Percentiles rank a stretch among this genome's conserved stretches.
These are phyloP conservation scores for Puccinia coronata DNA, from an alignment of 1,284 basidiomycete genomes.

Conservation along the genomic window DNA sequence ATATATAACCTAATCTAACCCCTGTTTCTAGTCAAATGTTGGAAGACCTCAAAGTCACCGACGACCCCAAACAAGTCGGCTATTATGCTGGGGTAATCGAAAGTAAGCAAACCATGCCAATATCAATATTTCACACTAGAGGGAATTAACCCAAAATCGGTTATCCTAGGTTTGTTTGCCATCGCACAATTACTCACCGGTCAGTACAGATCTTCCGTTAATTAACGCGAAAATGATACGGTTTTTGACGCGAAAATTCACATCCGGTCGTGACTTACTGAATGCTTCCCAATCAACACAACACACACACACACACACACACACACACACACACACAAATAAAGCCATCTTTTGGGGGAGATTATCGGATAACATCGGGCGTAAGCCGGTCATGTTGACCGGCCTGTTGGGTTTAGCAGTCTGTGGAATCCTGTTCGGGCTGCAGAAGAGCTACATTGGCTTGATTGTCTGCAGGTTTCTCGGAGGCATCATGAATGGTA, in stretches of 20 bases:
- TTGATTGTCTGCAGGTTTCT: conserved; percentile 37
- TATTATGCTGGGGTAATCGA: conserved; percentile 50
- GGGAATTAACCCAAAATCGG: too few relatives aligned
- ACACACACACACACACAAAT: too few relatives aligned
- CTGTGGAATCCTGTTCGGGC: conserved; percentile 43
- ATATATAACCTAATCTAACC: neutral
- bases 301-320: too few relatives aligned
- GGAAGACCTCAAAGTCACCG: conserved; percentile 40
- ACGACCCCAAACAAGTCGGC: conserved; percentile 40
- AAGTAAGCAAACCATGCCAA: conserved; percentile 19
- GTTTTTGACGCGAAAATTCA: neutral
- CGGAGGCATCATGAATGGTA: conserved; percentile 50
- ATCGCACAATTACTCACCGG: conserved; percentile 44
- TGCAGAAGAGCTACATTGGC: conserved; percentile 43
- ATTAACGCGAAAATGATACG: too few relatives aligned
- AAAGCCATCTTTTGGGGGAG: conserved; percentile 53
- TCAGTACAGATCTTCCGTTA: neutral
- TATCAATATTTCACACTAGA: too few relatives aligned
- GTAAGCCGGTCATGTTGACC: conserved; percentile 52
- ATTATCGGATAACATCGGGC: conserved; percentile 50
- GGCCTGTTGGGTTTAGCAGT: conserved; percentile 51
- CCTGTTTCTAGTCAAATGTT: conserved; percentile 36
- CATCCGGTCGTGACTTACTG: neutral
- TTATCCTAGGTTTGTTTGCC: conserved; percentile 38
- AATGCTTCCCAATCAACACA: neutral